phyloP scores from a whole-genome alignment of 768 basidiomycete species.

The Phylloporus rhodoxanthus region DNA sequence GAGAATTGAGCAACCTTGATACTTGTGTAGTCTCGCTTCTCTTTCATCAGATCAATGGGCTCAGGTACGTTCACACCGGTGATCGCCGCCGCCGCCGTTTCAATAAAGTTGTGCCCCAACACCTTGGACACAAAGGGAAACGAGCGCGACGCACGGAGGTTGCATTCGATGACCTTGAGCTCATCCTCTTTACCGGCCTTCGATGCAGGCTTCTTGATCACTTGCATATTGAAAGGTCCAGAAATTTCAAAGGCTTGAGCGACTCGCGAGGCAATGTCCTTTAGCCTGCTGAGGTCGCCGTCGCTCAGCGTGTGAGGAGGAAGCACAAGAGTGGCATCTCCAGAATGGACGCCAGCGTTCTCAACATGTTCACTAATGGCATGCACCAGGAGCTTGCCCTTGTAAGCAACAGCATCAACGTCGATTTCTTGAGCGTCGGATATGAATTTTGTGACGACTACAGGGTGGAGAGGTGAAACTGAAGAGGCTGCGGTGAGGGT shows the following conservation, averaged over 20 bases:
- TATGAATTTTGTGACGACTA: constrained; percentile 99
- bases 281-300: constrained; percentile 78
- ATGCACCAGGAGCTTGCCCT: constrained; percentile 88
- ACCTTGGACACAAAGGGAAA: constrained; percentile 99
- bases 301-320: constrained; percentile 82
- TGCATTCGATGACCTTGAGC: constrained; percentile 98
- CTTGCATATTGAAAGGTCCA: constrained; percentile 99
- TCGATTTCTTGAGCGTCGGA: constrained; percentile 97
- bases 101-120: constrained; percentile 94
- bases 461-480: constrained; percentile 95
- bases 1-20: constrained; percentile 99
- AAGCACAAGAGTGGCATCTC: constrained; percentile 95
- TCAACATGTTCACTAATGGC: constrained; percentile 98
- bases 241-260: constrained; percentile 93
- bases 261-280: constrained; percentile 92
- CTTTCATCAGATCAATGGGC: constrained; percentile 86
- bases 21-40: constrained; percentile 83
- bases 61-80: constrained; percentile 81
- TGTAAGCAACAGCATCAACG: constrained; percentile 92
- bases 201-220: constrained; percentile 75
- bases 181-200: constrained; percentile 49
- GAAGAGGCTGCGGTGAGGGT: constrained; percentile 95
- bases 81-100: constrained; percentile 86
- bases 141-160: constrained; percentile 93
- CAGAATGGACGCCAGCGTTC: constrained; percentile 97